These are phyloP conservation scores for Pichia sp. DNA, from an alignment of 1,139 yeast species.

Conservation along the genomic window DNA sequence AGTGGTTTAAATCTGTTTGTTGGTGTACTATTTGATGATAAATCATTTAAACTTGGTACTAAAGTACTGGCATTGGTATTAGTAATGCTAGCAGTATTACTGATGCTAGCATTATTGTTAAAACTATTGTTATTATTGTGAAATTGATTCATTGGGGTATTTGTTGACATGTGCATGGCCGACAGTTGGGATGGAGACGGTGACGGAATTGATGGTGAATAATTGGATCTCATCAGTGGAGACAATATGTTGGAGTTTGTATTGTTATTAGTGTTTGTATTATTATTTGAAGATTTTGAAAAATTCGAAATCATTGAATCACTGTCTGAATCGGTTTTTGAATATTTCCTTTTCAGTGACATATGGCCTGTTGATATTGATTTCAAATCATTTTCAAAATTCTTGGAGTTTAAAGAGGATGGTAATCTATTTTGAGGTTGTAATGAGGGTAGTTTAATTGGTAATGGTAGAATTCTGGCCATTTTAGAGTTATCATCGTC, in stretches of 20 bases:
- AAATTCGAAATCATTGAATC: conserved; percentile 8
- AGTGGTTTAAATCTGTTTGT: not conserved
- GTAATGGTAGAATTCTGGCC: conserved; percentile 14
- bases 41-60: not conserved
- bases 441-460: conserved; percentile 8
- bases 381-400: conserved; percentile 8
- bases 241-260: not conserved
- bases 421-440: conserved; percentile 9
- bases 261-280: not conserved
- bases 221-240: conserved; percentile 1
- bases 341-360: conserved; percentile 9
- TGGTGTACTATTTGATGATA: conserved; percentile 1
- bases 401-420: conserved; percentile 9
- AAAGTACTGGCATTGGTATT: too few species aligned
- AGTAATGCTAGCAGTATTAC: too few species aligned
- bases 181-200: not conserved
- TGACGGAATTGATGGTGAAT: not conserved
- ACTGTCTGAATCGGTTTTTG: conserved; percentile 8
- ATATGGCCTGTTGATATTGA: not conserved
- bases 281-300: conserved; percentile 2
- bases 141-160: not conserved
- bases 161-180: not conserved
- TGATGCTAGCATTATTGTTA: not conserved
- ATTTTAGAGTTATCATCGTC: not conserved
- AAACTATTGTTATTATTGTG: not conserved